phyloP scores from a whole-genome alignment of 148 eudicot genomes.

The Nepenthes mirabilis region DNA sequence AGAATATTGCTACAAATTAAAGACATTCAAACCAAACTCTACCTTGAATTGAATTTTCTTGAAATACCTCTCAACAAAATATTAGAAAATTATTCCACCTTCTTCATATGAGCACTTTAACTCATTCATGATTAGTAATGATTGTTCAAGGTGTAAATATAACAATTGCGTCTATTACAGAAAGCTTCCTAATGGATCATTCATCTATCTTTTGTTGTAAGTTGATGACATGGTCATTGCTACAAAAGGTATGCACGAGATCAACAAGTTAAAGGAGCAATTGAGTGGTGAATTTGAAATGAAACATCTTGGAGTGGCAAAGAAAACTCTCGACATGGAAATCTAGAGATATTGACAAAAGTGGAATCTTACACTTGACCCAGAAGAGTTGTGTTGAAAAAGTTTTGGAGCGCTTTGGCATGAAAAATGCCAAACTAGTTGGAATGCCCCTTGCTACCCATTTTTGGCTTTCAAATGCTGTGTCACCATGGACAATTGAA shows the following conservation, averaged over 20 bases:
- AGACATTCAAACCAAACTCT: too few relatives aligned
- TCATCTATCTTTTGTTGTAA: not conserved
- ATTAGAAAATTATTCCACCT: too few relatives aligned
- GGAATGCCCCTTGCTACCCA: not conserved
- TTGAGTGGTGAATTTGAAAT: not conserved
- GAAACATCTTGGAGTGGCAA: not conserved
- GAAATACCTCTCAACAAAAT: too few relatives aligned
- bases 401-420: not conserved
- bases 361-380: not conserved
- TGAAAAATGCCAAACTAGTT: not conserved
- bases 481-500: not conserved
- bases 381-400: not conserved
- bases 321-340: not conserved
- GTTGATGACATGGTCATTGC: not conserved
- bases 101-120: too few relatives aligned
- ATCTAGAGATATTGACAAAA: not conserved
- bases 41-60: too few relatives aligned
- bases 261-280: not conserved
- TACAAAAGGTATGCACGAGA: not conserved
- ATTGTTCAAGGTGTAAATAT: too few relatives aligned
- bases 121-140: too few relatives aligned
- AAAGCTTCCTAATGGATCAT: not conserved
- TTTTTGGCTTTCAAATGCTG: not conserved
- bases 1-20: too few relatives aligned
- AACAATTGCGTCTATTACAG: not conserved